Evolutionary conservation across 192 early-diverging fungal species (phyloP).

Genomic region (Coemansia sp.): DNA sequence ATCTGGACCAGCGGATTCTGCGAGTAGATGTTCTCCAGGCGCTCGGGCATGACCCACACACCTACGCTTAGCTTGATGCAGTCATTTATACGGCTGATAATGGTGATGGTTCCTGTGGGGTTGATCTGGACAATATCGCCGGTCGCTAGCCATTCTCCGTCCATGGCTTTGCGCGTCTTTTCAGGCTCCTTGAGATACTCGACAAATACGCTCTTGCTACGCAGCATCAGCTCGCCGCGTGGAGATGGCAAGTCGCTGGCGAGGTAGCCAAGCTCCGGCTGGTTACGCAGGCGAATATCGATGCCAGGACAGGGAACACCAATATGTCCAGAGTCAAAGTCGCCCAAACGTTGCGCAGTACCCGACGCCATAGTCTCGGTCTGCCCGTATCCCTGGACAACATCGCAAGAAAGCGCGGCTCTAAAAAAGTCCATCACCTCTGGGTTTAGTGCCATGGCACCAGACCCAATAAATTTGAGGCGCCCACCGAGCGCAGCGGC

Average conservation of each 20-base stretch:
- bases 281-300: slow-evolving; percentile 82
- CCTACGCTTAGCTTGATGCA: slow-evolving; percentile 78
- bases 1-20: slow-evolving; percentile 76
- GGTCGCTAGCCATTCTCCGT: slow-evolving; percentile 77
- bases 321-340: slow-evolving; percentile 66
- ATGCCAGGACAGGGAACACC: slow-evolving; percentile 64
- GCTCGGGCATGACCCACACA: slow-evolving; percentile 88
- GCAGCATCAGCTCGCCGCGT: slow-evolving; percentile 83
- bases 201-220: slow-evolving; percentile 68
- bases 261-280: slow-evolving; percentile 79
- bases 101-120: slow-evolving; percentile 58
- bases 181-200: slow-evolving; percentile 81
- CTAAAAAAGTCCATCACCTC: slow-evolving; percentile 83
- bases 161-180: slow-evolving; percentile 69
- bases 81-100: slow-evolving; percentile 82
- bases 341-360: slow-evolving; percentile 46
- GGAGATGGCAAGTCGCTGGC: slow-evolving; percentile 74
- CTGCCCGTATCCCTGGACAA: slow-evolving; percentile 85
- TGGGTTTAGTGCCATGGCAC: slow-evolving; percentile 66
- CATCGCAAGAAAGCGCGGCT: slow-evolving; percentile 54
- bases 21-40: slow-evolving; percentile 72
- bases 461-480: slow-evolving; percentile 72
- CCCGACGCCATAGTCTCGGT: slow-evolving; percentile 68
- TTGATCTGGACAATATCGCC: slow-evolving; percentile 81
- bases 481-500: slow-evolving; percentile 72